These are phyloP conservation scores for Russula griseocarnosa DNA, from an alignment of 768 basidiomycete species.

Conservation along the genomic window DNA sequence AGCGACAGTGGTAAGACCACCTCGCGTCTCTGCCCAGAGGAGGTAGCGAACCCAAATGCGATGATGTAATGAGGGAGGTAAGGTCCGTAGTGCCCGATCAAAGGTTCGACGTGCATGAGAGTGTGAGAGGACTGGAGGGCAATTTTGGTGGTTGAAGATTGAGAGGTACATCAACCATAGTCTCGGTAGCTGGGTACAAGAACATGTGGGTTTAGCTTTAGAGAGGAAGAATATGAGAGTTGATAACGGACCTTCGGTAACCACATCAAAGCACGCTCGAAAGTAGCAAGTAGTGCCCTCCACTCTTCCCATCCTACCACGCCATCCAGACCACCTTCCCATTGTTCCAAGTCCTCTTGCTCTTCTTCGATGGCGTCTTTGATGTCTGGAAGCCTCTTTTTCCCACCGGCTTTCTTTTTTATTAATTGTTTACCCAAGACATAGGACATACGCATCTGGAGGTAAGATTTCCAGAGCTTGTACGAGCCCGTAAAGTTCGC, in stretches of 20 bases:
- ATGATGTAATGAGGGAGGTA: constrained; percentile 87
- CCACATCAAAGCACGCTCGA: constrained; percentile 94
- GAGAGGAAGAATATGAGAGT: constrained; percentile 4
- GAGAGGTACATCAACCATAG: constrained; percentile 93
- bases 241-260: constrained; percentile 67
- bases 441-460: constrained; percentile 76
- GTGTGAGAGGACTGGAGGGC: constrained; percentile 77
- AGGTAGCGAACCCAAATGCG: constrained; percentile 93
- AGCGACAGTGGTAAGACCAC: constrained; percentile 70
- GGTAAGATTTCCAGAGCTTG: constrained; percentile 95
- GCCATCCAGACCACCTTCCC: constrained; percentile 83
- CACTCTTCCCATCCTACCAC: constrained; percentile 96
- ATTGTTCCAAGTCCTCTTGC: constrained; percentile 70
- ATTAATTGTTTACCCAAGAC: constrained; percentile 72
- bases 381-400: constrained; percentile 90
- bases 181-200: constrained; percentile 66
- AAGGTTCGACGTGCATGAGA: constrained; percentile 92
- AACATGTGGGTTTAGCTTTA: neutral
- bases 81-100: constrained; percentile 88
- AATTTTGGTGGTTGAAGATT: constrained; percentile 83
- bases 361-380: constrained; percentile 87
- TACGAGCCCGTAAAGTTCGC: constrained; percentile 83
- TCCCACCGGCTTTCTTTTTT: constrained; percentile 78
- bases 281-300: constrained; percentile 80
- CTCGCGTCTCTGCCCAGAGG: constrained; percentile 81